Base-by-base conservation (phyloP, 768 basidiomycete species). In the Leucogyrophana mollusca region DNA sequence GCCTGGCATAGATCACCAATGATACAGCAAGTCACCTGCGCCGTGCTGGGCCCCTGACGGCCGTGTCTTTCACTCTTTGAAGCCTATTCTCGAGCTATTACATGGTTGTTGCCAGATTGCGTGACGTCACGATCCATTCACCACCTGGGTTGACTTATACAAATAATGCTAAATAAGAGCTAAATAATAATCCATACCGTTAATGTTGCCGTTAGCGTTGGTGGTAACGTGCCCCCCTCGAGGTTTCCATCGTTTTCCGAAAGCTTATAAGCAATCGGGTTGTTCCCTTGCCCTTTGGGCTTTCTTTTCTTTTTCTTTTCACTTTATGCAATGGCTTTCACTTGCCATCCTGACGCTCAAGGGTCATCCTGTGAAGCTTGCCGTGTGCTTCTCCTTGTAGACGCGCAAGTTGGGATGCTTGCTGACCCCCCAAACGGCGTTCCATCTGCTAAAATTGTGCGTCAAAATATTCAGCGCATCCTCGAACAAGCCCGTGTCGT, bases 341-440 rank as follows among this genome's bases (percentile, higher is more conserved):
- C 59, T 40, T 40, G 35, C 18, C 30, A 36, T 7, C 30, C 24
- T 33, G 34, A 49, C 21, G 51, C 51, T 33, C 62, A 61, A 36
- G 47, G 43, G 7, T 42, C 54, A 1, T 24, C 54, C 35, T 56
- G 22, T 35, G 40, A 50, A 46, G 14, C 65, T 16, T 55, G 56
- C 34, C 76, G 76, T 46, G 76, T 79, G 20, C 77, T 85, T 48
- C 76, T 85, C 50, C 65, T 83, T 46, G 71, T 83, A 55, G 81
- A 82, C 57, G 73, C 78, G 46, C 83, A 85, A 60, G 61, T 59
- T 23, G 68, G 69, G 54, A 72, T 79, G 68, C 70, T 85, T 46
- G 58, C 65, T 34, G 65, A 71, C 27, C 72, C 78, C 3, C 68
- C 72, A 4, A 52, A 66, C 23, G 80, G 79, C 39, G 77, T 85